Base-by-base conservation (phyloP, 805 yeast species). In the Candida tammaniensis region DNA sequence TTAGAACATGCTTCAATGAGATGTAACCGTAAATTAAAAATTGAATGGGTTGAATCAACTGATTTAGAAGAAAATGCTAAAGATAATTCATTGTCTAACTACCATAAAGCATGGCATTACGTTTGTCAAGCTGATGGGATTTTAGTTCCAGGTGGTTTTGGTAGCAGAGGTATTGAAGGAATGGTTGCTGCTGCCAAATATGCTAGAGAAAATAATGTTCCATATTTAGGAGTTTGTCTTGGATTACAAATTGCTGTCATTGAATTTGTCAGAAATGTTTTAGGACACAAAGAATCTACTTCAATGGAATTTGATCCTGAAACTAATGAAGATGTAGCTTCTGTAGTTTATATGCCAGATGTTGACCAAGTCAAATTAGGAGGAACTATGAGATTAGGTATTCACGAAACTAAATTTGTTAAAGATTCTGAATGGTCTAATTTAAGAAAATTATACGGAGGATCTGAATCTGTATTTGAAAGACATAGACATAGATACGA, bases 401-500 rank as follows among this genome's bases (percentile, higher is more conserved):
- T 87, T 46, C 88, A 96, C 64, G 79, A 89, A 47, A 88, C 98
- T 24, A 76, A 74, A 45, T 93, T 93, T 73, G 80, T 77, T 52
- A 66, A 66, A 12, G 78, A 71, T 43, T 64, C 85, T 30, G 82
- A 82, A 44, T 69, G 80, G 76, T 76, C 86, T 30, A 73, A 69
- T 44, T 76, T 93, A 52, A 79, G 85, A 61, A 74, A 78, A 63
- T 70, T 91, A 35, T 91, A 91, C 59, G 94, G 93, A 38, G 79
- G 76, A 39, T 71, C 72, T 18, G 72, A 69, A 2, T 66, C 73
- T 29, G 89, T 88, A 32, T 70, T 70, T 42, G 99, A 93, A 70
- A 86, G 99, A 74, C 99, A 93, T 63, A 84, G 99, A 71, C 99
- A 93, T 64, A 81, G 99, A 68, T 93, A 93, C 61, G 99, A 93